Evolutionary conservation across 2,329 filamentous ascomycete species (phyloP).

Genomic region (Trichophyton equinum): DNA sequence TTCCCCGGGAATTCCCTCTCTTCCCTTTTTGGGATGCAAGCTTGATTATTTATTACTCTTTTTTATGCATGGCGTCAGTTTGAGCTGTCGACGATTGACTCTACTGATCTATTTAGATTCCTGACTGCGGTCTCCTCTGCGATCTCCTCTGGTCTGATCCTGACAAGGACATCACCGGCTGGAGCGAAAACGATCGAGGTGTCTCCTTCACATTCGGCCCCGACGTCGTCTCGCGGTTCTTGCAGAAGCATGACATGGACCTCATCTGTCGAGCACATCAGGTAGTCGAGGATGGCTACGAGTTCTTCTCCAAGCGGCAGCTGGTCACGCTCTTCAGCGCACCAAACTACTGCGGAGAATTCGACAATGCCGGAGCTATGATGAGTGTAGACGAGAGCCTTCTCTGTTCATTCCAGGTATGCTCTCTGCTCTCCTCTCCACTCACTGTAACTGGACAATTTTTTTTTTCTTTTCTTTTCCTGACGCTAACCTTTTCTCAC

Average conservation of each 20-base stretch:
- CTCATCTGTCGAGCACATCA: constrained; percentile 97
- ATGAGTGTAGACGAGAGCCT: constrained; percentile 99
- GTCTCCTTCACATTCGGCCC: constrained; percentile 98
- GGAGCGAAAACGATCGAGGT: constrained; percentile 97
- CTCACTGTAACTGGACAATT: not conserved
- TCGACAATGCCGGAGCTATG: constrained; percentile 98
- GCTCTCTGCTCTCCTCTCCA: constrained; percentile 15
- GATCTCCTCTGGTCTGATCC: constrained; percentile 98
- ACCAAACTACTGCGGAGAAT: constrained; percentile 98
- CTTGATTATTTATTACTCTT: not conserved
- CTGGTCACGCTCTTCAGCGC: constrained; percentile 95
- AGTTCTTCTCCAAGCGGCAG: constrained; percentile 98
- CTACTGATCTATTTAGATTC: constrained; percentile 52
- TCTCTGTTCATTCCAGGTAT: constrained; percentile 95
- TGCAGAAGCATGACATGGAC: constrained; percentile 99
- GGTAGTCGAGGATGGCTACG: constrained; percentile 97
- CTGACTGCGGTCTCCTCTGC: constrained; percentile 92
- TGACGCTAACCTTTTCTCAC: constrained; percentile 11
- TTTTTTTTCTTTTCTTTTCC: not conserved
- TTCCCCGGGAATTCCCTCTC: not conserved
- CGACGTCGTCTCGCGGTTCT: constrained; percentile 90
- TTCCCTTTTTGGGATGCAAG: not conserved
- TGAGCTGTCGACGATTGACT: constrained; percentile 1
- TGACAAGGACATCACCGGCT: constrained; percentile 97
- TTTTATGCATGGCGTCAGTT: constrained; percentile 13